Conservation (phyloP, 306 rosid species). For the Lagenaria siceraria region DNA sequence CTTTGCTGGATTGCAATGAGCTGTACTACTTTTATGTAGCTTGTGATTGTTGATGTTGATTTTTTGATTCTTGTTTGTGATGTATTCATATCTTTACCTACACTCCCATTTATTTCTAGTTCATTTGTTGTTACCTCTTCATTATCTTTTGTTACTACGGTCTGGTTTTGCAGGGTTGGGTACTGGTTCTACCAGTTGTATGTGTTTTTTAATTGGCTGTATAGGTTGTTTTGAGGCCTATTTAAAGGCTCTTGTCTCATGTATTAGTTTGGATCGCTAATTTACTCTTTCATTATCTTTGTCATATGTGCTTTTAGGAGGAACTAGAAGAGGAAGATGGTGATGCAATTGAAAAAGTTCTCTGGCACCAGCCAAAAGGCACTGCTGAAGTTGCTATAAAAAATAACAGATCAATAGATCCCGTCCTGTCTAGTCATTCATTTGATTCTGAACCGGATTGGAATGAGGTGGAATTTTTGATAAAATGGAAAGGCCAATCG, state of each 20-base stretch:
- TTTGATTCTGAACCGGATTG: slow-evolving; percentile 80
- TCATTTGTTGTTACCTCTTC: neutral
- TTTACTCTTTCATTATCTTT: slow-evolving; percentile 5
- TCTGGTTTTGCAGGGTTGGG: neutral
- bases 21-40: neutral
- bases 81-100: neutral
- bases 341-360: slow-evolving; percentile 89
- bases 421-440: slow-evolving; percentile 64
- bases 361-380: slow-evolving; percentile 98
- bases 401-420: slow-evolving; percentile 64
- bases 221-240: neutral
- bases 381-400: slow-evolving; percentile 71
- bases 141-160: neutral
- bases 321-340: slow-evolving; percentile 92
- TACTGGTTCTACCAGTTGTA: neutral
- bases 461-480: slow-evolving; percentile 73
- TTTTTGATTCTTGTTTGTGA: neutral
- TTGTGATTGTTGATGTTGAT: neutral
- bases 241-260: neutral
- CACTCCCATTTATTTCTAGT: neutral
- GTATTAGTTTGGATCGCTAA: neutral
- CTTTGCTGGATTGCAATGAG: neutral
- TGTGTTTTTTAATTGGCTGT: neutral
- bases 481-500: slow-evolving; percentile 99
- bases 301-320: slow-evolving; percentile 38